Evolutionary conservation across 306 rosid genomes (phyloP).

Genomic region (Prunus mume): DNA sequence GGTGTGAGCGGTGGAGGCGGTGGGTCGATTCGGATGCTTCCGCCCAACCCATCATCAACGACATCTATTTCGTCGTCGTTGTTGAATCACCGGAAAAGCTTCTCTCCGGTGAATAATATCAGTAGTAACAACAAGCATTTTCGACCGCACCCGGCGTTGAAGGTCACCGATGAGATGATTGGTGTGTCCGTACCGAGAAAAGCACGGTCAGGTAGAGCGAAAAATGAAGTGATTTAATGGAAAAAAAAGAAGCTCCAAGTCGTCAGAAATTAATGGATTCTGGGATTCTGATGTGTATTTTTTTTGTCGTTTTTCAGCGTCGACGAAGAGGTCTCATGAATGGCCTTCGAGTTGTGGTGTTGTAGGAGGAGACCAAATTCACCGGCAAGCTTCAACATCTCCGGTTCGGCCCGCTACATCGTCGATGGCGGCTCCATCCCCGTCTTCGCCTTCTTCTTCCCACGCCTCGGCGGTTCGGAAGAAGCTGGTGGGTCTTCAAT

Average conservation of each 20-base stretch:
- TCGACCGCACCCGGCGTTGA: slow-evolving; percentile 74
- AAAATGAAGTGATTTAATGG: not conserved
- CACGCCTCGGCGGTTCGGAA: slow-evolving; percentile 64
- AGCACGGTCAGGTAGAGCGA: slow-evolving; percentile 85
- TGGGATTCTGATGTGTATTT: slow-evolving; percentile 9
- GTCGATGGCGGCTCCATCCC: slow-evolving; percentile 33
- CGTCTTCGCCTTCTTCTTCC: slow-evolving; percentile 87
- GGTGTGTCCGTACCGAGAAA: slow-evolving; percentile 86
- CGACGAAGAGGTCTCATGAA: slow-evolving; percentile 94
- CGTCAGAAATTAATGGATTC: not conserved
- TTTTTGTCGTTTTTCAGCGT: slow-evolving; percentile 40
- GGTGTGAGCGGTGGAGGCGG: slow-evolving; percentile 29
- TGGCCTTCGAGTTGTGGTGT: slow-evolving; percentile 67
- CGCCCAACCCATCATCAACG: slow-evolving; percentile 54
- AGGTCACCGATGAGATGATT: slow-evolving; percentile 94
- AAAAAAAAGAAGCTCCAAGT: not conserved
- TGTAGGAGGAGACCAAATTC: slow-evolving; percentile 52
- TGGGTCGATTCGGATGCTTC: slow-evolving; percentile 82
- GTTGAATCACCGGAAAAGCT: slow-evolving; percentile 72
- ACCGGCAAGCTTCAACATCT: slow-evolving; percentile 70
- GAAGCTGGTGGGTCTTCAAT: slow-evolving; percentile 64
- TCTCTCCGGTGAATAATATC: slow-evolving; percentile 49
- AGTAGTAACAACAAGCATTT: slow-evolving; percentile 42
- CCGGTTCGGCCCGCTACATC: slow-evolving; percentile 61
- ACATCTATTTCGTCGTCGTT: slow-evolving; percentile 33